phyloP scores from a whole-genome alignment of 2,329 filamentous ascomycete species.

The Teratosphaeria zuluensis region DNA sequence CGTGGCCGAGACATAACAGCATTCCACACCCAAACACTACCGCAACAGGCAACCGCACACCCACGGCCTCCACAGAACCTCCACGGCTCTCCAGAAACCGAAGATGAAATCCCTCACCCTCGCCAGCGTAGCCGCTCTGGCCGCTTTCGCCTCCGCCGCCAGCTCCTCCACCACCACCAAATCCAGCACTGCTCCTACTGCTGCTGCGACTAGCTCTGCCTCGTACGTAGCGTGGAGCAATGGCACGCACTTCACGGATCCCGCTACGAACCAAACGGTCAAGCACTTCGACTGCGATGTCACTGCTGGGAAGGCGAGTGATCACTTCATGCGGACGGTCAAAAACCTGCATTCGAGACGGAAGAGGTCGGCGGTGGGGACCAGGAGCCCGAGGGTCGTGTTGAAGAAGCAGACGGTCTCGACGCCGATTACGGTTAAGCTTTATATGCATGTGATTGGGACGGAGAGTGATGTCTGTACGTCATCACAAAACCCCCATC shows the following conservation, averaged over 20 bases:
- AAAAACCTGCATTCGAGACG: constrained; percentile 24
- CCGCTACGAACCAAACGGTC: constrained; percentile 16
- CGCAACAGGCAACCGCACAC: background rate
- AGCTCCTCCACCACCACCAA: constrained; percentile 3
- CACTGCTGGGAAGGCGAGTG: constrained; percentile 25
- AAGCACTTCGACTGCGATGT: constrained; percentile 37
- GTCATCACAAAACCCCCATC: background rate
- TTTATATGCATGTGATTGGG: constrained; percentile 37
- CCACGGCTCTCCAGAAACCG: background rate
- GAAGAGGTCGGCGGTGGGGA: constrained; percentile 6
- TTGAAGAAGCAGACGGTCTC: constrained; percentile 5
- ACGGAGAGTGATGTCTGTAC: constrained; percentile 20
- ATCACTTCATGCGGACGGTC: constrained; percentile 31
- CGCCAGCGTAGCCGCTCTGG: constrained; percentile 11
- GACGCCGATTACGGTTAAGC: constrained; percentile 28
- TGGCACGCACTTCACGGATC: constrained; percentile 17
- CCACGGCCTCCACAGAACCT: background rate
- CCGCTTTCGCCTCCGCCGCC: constrained; percentile 8
- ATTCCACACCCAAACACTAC: background rate
- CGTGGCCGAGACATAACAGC: constrained; percentile 7
- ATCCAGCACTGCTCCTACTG: background rate
- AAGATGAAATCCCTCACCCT: constrained; percentile 15
- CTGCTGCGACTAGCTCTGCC: background rate
- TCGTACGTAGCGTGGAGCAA: constrained; percentile 23
- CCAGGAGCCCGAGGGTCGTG: constrained; percentile 2